Evolutionary conservation across 2,329 filamentous ascomycete genomes (phyloP).

Genomic region (Pestalotiopsis sp.): DNA sequence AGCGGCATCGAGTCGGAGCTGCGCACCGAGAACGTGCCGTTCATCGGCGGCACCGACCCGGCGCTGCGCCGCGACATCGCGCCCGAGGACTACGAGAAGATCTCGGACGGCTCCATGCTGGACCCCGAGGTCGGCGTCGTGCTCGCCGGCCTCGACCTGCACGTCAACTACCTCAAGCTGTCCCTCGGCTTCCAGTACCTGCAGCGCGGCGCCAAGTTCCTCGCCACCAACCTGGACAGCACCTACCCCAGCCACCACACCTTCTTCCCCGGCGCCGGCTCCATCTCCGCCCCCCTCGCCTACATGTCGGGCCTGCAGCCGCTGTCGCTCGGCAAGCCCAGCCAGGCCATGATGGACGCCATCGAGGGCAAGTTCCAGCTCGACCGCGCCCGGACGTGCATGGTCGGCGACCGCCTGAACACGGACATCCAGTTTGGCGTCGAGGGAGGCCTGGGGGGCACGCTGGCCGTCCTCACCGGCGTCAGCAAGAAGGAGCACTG

Average conservation of each 20-base stretch:
- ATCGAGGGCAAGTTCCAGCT: slow-evolving; percentile 95
- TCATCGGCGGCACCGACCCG: slow-evolving; percentile 86
- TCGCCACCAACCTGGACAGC: slow-evolving; percentile 92
- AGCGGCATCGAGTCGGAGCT: slow-evolving; percentile 90
- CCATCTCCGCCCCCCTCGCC: slow-evolving; percentile 75
- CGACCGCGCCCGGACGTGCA: slow-evolving; percentile 82
- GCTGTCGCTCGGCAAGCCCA: slow-evolving; percentile 86
- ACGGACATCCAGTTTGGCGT: slow-evolving; percentile 97
- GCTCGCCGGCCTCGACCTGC: slow-evolving; percentile 88
- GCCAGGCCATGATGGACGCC: slow-evolving; percentile 99
- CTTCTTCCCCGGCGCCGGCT: slow-evolving; percentile 91
- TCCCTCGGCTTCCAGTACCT: slow-evolving; percentile 86
- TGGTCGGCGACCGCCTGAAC: slow-evolving; percentile 92
- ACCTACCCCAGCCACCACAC: slow-evolving; percentile 81
- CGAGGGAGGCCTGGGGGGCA: slow-evolving; percentile 87
- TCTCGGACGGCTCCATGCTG: slow-evolving; percentile 75
- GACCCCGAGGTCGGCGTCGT: slow-evolving; percentile 91
- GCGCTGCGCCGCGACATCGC: slow-evolving; percentile 76
- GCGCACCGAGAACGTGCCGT: slow-evolving; percentile 74
- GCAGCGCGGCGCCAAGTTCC: slow-evolving; percentile 77
- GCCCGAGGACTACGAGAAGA: slow-evolving; percentile 76
- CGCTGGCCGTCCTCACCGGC: slow-evolving; percentile 87
- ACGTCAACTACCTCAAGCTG: slow-evolving; percentile 94
- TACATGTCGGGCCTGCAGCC: slow-evolving; percentile 74
- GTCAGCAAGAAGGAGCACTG: slow-evolving; percentile 86